Evolutionary conservation across 306 rosid species (phyloP).

Genomic region (Casuarina cunninghamiana): DNA sequence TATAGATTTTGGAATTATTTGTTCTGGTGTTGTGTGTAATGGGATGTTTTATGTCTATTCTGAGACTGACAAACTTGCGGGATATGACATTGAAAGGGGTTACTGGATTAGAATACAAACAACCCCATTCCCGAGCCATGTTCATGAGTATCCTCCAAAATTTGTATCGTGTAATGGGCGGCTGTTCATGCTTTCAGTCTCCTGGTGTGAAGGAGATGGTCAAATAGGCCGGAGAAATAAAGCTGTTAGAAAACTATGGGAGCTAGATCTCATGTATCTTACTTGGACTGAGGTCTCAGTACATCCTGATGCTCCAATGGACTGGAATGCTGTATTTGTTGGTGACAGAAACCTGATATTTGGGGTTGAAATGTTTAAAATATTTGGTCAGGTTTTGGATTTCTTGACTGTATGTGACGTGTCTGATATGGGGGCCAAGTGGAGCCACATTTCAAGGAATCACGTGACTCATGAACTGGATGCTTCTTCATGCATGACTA

Average conservation of each 20-base stretch:
- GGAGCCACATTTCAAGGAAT: constrained; percentile 88
- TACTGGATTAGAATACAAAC: constrained; percentile 83
- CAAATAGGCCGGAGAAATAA: constrained; percentile 90
- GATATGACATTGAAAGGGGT: constrained; percentile 78
- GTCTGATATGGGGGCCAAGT: constrained; percentile 54
- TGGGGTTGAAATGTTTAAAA: constrained; percentile 97
- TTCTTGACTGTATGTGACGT: constrained; percentile 86
- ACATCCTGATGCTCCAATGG: constrained; percentile 99
- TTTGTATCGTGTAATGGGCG: constrained; percentile 73
- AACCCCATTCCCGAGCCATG: constrained; percentile 68
- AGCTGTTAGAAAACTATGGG: constrained; percentile 97
- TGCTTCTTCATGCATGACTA: constrained; percentile 89
- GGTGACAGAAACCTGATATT: constrained; percentile 75
- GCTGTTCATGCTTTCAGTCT: constrained; percentile 80
- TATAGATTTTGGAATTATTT: constrained; percentile 68
- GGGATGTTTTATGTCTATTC: constrained; percentile 87
- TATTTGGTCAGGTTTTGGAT: constrained; percentile 94
- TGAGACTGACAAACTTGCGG: constrained; percentile 87
- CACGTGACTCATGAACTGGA: constrained; percentile 81
- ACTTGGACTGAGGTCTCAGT: constrained; percentile 83
- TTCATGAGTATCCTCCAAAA: constrained; percentile 87
- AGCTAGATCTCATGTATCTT: constrained; percentile 79
- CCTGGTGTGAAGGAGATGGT: constrained; percentile 99
- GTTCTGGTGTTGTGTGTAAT: constrained; percentile 86
- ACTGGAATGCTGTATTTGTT: constrained; percentile 91